Percentiles rank a stretch among this genome's conserved stretches.
phyloP scores from a whole-genome alignment of 768 basidiomycete species.

The Leucocoprinus birnbaumii region DNA sequence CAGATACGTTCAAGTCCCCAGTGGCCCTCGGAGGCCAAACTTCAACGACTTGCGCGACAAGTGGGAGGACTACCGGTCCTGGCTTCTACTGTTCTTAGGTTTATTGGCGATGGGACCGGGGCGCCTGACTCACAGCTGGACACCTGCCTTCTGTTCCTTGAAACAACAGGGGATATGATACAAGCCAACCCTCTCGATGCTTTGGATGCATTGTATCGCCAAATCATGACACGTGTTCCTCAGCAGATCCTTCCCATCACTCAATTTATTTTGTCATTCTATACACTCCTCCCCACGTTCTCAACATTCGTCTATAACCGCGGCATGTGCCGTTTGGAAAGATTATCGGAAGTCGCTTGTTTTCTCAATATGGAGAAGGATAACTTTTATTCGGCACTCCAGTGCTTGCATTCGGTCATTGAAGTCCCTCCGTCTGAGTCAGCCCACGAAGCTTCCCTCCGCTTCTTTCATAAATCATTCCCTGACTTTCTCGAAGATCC shows the following conservation, averaged over 20 bases:
- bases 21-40: background rate
- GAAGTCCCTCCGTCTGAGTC: background rate
- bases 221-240: background rate
- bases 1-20: background rate
- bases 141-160: background rate
- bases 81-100: background rate
- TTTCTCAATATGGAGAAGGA: background rate
- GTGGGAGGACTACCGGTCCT: background rate
- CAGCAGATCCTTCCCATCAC: background rate
- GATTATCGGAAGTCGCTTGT: too few species aligned
- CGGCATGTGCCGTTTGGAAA: background rate
- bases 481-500: too few species aligned
- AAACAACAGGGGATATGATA: background rate
- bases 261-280: background rate
- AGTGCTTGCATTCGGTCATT: background rate
- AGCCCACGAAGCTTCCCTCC: background rate
- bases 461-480: background rate
- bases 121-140: background rate
- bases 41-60: background rate
- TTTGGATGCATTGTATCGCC: background rate
- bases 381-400: background rate
- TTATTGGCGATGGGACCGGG: background rate
- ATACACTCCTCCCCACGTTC: background rate
- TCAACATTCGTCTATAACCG: background rate
- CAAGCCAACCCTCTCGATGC: background rate